A percentile compares a stretch with the other conserved stretches of the same genome.
Conservation (phyloP, 2,329 filamentous ascomycete species). For the Monosporascus sp. region DNA sequence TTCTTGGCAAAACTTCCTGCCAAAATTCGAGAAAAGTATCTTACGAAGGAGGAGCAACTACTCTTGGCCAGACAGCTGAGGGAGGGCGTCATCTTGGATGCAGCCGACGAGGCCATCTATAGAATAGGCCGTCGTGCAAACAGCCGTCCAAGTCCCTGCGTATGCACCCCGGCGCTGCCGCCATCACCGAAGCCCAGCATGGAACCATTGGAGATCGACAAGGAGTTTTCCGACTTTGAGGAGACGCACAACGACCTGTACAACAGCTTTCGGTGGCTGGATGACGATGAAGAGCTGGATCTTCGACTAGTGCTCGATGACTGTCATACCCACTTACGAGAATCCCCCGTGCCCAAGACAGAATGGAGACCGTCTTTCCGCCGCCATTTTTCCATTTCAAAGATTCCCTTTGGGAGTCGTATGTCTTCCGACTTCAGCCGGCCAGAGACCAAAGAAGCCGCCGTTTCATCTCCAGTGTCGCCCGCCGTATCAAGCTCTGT, state of each 20-base stretch:
- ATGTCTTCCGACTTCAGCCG: slow-evolving; percentile 44
- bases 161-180: slow-evolving; percentile 21
- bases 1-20: slow-evolving; percentile 63
- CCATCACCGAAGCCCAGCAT: slow-evolving; percentile 20
- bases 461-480: slow-evolving; percentile 23
- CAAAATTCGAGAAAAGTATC: slow-evolving; percentile 60
- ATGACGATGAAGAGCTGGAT: slow-evolving; percentile 67
- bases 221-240: slow-evolving; percentile 14
- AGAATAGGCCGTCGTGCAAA: slow-evolving; percentile 34
- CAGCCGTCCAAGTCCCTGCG: slow-evolving; percentile 26
- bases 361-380: slow-evolving; percentile 57
- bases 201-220: slow-evolving; percentile 21
- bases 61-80: slow-evolving; percentile 46
- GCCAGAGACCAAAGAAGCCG: slow-evolving; percentile 37
- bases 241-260: slow-evolving; percentile 50
- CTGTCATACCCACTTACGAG: slow-evolving; percentile 59
- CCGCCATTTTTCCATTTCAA: slow-evolving; percentile 66
- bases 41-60: slow-evolving; percentile 60
- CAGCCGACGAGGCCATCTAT: slow-evolving; percentile 47
- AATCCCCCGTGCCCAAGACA: slow-evolving; percentile 39
- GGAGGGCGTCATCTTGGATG: slow-evolving; percentile 48
- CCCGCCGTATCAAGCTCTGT: slow-evolving; percentile 19
- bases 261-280: slow-evolving; percentile 68
- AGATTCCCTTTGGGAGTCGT: slow-evolving; percentile 53
- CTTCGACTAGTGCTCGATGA: slow-evolving; percentile 62